Base-by-base conservation (phyloP, 768 basidiomycete genomes). In the Serendipita vermifera region DNA sequence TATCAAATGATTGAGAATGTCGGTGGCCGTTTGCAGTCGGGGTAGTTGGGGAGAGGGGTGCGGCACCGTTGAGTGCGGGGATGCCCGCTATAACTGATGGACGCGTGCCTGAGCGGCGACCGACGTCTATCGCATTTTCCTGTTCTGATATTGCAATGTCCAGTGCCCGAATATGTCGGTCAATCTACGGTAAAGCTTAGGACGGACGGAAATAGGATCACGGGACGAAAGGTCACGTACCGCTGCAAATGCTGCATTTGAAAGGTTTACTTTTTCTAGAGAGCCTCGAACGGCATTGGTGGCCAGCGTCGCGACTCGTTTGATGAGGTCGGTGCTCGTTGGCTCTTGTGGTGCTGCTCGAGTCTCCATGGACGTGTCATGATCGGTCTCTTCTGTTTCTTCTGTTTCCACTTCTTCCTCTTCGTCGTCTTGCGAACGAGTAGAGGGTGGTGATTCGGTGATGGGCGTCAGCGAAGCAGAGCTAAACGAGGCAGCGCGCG, bases 141-240 rank as follows among this genome's bases (percentile, higher is more conserved):
- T 51, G 46, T 9, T 51, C 46, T 22, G 46, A 20, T 26, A 51
- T 51, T 7, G 46, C 46, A 51, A 51, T 51, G n/a, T 51, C 46
- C n/a, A 51, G 46, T 7, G 46, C 46, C n/a, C 46, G 46, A 51
- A 51, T 51, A 26, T 51, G 46, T 26, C 46, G 24, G 29, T 51
- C 46, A 51, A 51, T 51, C 46, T 51, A 26, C 27, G 17, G 6
- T 11, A 26, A 22, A 5, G 31, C 9, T n/a, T n/a, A n/a, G n/a
- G n/a, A n/a, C n/a, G n/a, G n/a, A n/a, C n/a, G n/a, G n/a, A n/a
- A n/a, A n/a, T n/a, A n/a, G n/a, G n/a, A n/a, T n/a, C n/a, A n/a
- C n/a, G n/a, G n/a, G n/a, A n/a, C n/a, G n/a, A n/a, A 20, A 7
- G 22, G 7, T n/a, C 9, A 51, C 46, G 9, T 51, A 51, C 46